Evolutionary conservation across 345 rosid genomes (phyloP), one percentile per base, ranked within the genome.

Genomic region (Linum trigynum): DNA sequence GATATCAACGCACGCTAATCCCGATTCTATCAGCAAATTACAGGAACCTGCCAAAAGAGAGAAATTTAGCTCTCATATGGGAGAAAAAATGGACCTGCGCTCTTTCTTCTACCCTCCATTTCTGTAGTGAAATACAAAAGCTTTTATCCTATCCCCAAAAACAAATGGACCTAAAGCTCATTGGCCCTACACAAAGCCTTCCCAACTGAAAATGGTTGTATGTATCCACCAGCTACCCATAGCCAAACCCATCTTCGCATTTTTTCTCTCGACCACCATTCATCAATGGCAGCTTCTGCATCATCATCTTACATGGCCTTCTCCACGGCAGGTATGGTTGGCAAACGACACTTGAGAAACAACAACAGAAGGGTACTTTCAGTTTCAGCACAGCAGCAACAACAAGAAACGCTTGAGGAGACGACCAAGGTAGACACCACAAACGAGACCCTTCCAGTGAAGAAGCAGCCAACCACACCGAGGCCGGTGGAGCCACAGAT

Each of bases 401-500:
- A 68, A 12, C 71, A 72, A 55, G 86, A 80, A 67, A 59, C 74
- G 53, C 67, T 66, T 56, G 61, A 58, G 67, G 72, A 58, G 60
- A 63, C 41, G 48, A 57, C 51, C 70, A 65, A 57, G 72, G 72
- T 57, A 42, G 70, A 60, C 68, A 35, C 23, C 23, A 39, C 42
- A 32, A 36, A 38, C 38, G 65, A 72, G 58, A 64, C 53, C 14
- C 3, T 15, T 6, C 53, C 68, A 61, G 65, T 60, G 57, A 83
- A 75, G 57, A 83, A 75, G 75, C 69, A 78, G 67, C 78, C 61
- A 67, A 82, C 81, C 2, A 78, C 72, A 58, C 78, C 85, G 17
- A 83, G 98, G 66, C 98, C 98, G 3, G 97, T 89, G 38, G 96
- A 92, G 69, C 74, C 71, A 14, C 98, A 89, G 53, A n/a, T 66